phyloP scores from a whole-genome alignment of 2,329 filamentous ascomycete species.

The Arthrobotrys entomopaga region DNA sequence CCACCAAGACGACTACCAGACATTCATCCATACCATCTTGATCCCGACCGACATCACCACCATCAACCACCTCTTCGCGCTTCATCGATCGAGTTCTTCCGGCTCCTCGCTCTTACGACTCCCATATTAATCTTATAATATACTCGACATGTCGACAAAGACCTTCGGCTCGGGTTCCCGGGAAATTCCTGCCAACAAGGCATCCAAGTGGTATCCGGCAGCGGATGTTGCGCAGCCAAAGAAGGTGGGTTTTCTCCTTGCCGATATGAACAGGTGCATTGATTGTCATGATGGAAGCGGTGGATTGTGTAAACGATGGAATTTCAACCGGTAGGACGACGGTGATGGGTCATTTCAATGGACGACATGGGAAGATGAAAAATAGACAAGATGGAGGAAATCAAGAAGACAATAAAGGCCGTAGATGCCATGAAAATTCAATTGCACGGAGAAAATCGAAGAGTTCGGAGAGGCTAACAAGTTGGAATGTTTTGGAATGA shows the following conservation, averaged over 20 bases:
- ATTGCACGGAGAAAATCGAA: constrained; percentile 20
- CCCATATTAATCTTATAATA: constrained; percentile 28
- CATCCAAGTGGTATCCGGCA: constrained; percentile 98
- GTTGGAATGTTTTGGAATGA: constrained; percentile 57
- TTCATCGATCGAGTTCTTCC: constrained; percentile 32
- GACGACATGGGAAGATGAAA: constrained; percentile 5
- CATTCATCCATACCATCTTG: constrained; percentile 22
- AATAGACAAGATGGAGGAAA: neutral
- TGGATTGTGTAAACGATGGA: constrained; percentile 23
- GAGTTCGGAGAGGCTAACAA: constrained; percentile 30
- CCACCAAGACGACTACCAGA: constrained; percentile 28
- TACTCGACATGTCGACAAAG: constrained; percentile 72
- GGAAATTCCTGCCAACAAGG: constrained; percentile 89
- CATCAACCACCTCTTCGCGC: neutral
- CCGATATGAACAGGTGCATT: constrained; percentile 22
- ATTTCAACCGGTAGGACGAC: constrained; percentile 10
- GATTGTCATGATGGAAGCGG: constrained; percentile 38
- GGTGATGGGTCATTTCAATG: constrained; percentile 2
- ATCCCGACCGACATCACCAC: constrained; percentile 47
- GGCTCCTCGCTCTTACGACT: constrained; percentile 29
- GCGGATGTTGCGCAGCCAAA: constrained; percentile 88
- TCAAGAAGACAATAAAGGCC: constrained; percentile 1
- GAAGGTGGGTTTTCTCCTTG: constrained; percentile 76
- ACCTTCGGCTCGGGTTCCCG: constrained; percentile 97
- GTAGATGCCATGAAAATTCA: constrained; percentile 5